Conservation (phyloP, 352 stramenopile genomes). For the Globisporangium paddicum region DNA sequence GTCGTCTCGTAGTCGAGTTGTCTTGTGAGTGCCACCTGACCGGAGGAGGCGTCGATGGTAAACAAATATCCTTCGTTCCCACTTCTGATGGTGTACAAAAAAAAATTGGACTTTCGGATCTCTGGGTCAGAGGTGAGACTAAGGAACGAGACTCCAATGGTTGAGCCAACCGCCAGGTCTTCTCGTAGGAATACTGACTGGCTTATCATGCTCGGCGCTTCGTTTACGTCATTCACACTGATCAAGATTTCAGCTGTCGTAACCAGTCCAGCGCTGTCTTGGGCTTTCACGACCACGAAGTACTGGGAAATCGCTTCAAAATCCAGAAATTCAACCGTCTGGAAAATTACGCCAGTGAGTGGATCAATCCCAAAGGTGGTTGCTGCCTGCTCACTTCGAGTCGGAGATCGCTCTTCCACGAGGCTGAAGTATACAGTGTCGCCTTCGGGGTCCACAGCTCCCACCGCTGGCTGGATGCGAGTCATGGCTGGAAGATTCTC, state of each 20-base stretch:
- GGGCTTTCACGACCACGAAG: conserved; percentile 6
- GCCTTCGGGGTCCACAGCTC: conserved; percentile 24
- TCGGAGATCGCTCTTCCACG: conserved; percentile 10
- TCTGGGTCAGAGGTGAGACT: conserved; percentile 4
- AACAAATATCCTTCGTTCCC: background rate
- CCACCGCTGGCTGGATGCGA: conserved; percentile 10
- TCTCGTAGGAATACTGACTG: conserved; percentile 20
- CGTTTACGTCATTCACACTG: conserved; percentile 28
- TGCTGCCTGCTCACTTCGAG: conserved; percentile 1
- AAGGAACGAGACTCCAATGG: background rate
- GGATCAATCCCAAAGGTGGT: conserved; percentile 38
- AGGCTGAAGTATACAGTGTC: conserved; percentile 23
- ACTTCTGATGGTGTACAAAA: background rate
- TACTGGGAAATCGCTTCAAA: conserved; percentile 20
- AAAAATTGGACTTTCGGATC: background rate
- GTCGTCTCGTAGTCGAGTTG: conserved; percentile 6
- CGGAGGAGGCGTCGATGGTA: background rate
- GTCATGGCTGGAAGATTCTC: conserved; percentile 24
- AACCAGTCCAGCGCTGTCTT: conserved; percentile 16
- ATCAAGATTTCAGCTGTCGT: conserved; percentile 14
- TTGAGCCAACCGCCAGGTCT: conserved; percentile 1
- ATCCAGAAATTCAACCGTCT: conserved; percentile 24
- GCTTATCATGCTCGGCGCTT: conserved; percentile 15
- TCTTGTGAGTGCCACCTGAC: conserved; percentile 2
- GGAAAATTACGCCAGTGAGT: conserved; percentile 32